Evolutionary conservation across 208 protist genomes (phyloP).

Genomic region (Leishmania mexicana): DNA sequence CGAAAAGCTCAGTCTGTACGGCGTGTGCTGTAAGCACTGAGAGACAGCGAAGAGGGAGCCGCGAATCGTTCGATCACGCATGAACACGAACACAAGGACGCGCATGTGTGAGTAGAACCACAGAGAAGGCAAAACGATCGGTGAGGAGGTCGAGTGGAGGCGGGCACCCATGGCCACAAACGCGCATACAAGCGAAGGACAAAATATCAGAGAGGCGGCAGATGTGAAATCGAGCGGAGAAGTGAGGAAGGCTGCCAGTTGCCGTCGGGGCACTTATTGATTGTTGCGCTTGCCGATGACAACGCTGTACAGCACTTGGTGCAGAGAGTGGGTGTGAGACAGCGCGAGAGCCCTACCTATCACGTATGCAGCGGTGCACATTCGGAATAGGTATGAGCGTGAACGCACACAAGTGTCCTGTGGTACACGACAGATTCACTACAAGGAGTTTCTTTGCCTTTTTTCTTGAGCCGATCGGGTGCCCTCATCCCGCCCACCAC

Average conservation of each 20-base stretch:
- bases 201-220: not conserved
- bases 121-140: not conserved
- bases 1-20: not conserved
- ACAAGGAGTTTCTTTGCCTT: not conserved
- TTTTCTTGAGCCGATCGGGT: not conserved
- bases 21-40: not conserved
- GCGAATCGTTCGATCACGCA: not conserved
- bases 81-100: not conserved
- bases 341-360: not conserved
- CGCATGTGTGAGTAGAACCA: not conserved
- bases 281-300: not conserved
- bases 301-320: not conserved
- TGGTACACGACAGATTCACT: not conserved
- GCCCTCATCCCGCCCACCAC: not conserved
- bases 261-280: not conserved
- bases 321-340: not conserved
- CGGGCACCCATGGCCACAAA: not conserved
- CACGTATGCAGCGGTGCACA: not conserved
- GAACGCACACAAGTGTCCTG: not conserved
- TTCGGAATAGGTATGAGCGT: not conserved
- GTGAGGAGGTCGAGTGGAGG: not conserved
- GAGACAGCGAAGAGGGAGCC: not conserved
- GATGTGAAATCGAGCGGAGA: not conserved
- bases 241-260: not conserved
- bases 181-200: not conserved